Conservation (phyloP, 73 alveolate species). For the Paramecium sexaurelia region DNA sequence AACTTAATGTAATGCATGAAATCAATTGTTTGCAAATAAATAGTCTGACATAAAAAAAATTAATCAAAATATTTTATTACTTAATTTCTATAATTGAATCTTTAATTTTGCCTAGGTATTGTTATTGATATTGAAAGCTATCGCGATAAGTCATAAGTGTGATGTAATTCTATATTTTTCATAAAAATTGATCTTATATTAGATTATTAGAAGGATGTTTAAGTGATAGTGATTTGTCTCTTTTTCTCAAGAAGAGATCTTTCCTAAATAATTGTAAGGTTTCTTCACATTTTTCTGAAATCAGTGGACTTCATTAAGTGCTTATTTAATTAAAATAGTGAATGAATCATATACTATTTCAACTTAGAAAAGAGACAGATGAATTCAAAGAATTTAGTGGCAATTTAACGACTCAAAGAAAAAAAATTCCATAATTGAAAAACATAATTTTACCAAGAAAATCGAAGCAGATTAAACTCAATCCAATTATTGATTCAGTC, state of each 20-base stretch:
- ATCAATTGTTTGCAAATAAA: neutral
- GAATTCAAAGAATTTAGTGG: neutral
- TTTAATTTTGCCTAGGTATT: neutral
- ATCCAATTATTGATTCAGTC: neutral
- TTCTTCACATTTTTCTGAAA: neutral
- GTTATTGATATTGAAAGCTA: too few relatives aligned
- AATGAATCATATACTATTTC: neutral
- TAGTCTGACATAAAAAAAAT: neutral
- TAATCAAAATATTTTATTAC: neutral
- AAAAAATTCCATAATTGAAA: neutral
- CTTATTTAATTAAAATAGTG: slow-evolving; percentile 7
- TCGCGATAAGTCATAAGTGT: too few relatives aligned
- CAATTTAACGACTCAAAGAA: neutral
- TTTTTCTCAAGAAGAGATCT: neutral
- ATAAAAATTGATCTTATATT: neutral
- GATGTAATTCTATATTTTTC: too few relatives aligned
- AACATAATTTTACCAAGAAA: neutral
- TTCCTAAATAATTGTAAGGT: neutral
- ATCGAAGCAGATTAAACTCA: neutral
- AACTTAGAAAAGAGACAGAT: slow-evolving; percentile 7
- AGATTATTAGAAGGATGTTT: neutral
- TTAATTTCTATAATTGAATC: neutral
- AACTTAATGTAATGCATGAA: too few relatives aligned
- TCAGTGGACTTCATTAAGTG: neutral
- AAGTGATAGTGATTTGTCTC: neutral